A percentile compares a stretch with the other conserved stretches of the same genome.
These are phyloP conservation scores for Sclerospora graminicola DNA, from an alignment of 352 stramenopile species.

Conservation along the genomic window DNA sequence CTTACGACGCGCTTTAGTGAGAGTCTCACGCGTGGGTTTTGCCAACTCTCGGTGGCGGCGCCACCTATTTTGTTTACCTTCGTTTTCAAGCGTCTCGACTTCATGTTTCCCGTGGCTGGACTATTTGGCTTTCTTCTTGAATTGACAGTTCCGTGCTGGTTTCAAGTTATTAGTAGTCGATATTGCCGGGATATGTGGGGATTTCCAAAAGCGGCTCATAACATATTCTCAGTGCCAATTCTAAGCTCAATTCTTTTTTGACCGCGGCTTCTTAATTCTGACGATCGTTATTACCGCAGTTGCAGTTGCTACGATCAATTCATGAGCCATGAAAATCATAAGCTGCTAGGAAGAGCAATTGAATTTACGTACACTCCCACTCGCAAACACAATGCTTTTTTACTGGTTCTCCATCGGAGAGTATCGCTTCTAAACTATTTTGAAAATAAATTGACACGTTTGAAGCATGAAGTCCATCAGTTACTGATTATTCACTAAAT, in stretches of 20 bases:
- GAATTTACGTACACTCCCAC: too few relatives aligned
- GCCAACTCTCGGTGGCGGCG: slow-evolving; percentile 46
- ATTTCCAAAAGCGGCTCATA: slow-evolving; percentile 54
- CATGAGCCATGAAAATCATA: slow-evolving; percentile 9
- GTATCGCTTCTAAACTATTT: too few relatives aligned
- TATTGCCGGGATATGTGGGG: slow-evolving; percentile 71
- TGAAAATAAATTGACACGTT: too few relatives aligned
- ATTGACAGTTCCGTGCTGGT: slow-evolving; percentile 73
- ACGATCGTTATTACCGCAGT: slow-evolving; percentile 64
- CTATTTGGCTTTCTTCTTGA: slow-evolving; percentile 73
- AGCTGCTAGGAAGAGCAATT: too few relatives aligned
- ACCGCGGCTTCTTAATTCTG: slow-evolving; percentile 40
- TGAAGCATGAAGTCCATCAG: too few relatives aligned
- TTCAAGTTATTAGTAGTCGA: slow-evolving; percentile 71
- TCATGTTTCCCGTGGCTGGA: slow-evolving; percentile 69
- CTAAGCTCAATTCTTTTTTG: slow-evolving; percentile 61
- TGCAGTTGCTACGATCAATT: slow-evolving; percentile 51
- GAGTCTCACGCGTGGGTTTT: slow-evolving; percentile 37
- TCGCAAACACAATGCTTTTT: too few relatives aligned
- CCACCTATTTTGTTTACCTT: slow-evolving; percentile 66
- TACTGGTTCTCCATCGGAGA: too few relatives aligned
- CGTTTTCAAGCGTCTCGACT: slow-evolving; percentile 82
- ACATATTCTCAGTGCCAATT: slow-evolving; percentile 52
- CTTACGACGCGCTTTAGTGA: slow-evolving; percentile 41
- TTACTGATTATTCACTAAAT: too few relatives aligned